Evolutionary conservation across 768 basidiomycete species (phyloP).

Genomic region (Trametes sanguinea): DNA sequence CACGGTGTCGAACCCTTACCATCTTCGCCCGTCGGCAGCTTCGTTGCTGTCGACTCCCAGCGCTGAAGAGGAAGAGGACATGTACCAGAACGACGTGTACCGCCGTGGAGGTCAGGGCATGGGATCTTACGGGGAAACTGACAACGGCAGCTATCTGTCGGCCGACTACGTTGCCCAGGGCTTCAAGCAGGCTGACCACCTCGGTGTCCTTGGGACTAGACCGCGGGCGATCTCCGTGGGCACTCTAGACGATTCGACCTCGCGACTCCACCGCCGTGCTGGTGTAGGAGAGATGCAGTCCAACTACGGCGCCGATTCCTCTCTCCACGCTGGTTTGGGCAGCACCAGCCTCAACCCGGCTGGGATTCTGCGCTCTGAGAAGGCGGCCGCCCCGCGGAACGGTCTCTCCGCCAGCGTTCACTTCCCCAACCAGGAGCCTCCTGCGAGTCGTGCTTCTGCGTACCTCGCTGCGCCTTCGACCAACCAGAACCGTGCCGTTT

Average conservation of each 20-base stretch:
- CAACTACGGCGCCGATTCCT: slow-evolving; percentile 59
- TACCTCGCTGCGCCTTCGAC: slow-evolving; percentile 67
- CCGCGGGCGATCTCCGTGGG: slow-evolving; percentile 90
- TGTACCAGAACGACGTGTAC: slow-evolving; percentile 62
- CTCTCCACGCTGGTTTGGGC: slow-evolving; percentile 37
- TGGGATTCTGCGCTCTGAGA: slow-evolving; percentile 64
- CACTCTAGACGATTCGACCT: slow-evolving; percentile 78
- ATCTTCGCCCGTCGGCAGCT: slow-evolving; percentile 59
- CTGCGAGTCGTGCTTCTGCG: slow-evolving; percentile 53
- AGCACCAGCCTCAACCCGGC: slow-evolving; percentile 32
- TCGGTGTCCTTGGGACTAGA: slow-evolving; percentile 48
- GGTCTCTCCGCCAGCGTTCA: slow-evolving; percentile 56
- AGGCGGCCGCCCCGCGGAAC: slow-evolving; percentile 47
- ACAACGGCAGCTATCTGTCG: slow-evolving; percentile 54
- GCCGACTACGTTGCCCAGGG: slow-evolving; percentile 68
- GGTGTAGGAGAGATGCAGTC: slow-evolving; percentile 54
- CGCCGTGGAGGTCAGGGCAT: slow-evolving; percentile 56
- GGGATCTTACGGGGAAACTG: slow-evolving; percentile 58
- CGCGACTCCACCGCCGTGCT: slow-evolving; percentile 66
- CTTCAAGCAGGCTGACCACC: slow-evolving; percentile 74
- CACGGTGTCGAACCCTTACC: slow-evolving; percentile 93
- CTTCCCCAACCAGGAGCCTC: slow-evolving; percentile 65
- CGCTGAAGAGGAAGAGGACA: slow-evolving; percentile 74
- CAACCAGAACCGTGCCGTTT: slow-evolving; percentile 72
- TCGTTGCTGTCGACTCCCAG: slow-evolving; percentile 65